Conservation (phyloP, 345 rosid genomes). For the rapeseed (Brassica napus) region Da-Ae NC_063444.1:6360501-6361000, state of each 20-base stretch:
- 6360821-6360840: constrained; percentile 97
- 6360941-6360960: constrained; percentile 93
- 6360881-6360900: constrained; percentile 11
- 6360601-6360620: constrained; percentile 63
- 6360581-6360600: constrained; percentile 78
- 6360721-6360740: constrained; percentile 88
- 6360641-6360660: constrained; percentile 79
- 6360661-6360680: constrained; percentile 94
- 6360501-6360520: constrained; percentile 79
- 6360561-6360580: constrained; percentile 84
- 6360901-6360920: constrained; percentile 47
- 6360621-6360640: constrained; percentile 87
- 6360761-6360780: constrained; percentile 90
- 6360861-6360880: neutral
- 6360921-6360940: constrained; percentile 85
- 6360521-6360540: constrained; percentile 66
- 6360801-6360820: constrained; percentile 91
- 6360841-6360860: constrained; percentile 76
- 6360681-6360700: constrained; percentile 92
- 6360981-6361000: constrained; percentile 83
- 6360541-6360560: constrained; percentile 85
- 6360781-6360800: constrained; percentile 83
- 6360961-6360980: constrained; percentile 80
- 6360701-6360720: constrained; percentile 84
- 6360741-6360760: constrained; percentile 79